Evolutionary conservation across 768 basidiomycete genomes (phyloP), one percentile per base, ranked within the genome.

Genomic region (Amanita brunnescens): DNA sequence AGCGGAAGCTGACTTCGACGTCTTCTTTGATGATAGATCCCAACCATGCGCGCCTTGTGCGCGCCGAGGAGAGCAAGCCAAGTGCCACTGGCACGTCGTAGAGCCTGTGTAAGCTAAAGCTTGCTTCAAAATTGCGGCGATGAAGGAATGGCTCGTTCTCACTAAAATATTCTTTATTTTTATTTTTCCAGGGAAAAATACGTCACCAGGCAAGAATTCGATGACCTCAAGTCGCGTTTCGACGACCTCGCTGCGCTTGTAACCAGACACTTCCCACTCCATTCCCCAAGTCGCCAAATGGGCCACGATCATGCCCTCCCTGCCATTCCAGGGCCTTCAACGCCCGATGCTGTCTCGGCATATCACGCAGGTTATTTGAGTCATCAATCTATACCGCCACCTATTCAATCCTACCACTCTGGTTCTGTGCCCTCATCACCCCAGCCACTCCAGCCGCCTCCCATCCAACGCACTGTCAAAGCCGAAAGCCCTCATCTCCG

Each of bases 41-140:
- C 85, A 88, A 58, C 89, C 89, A 45, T 92, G 89, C 66, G 80
- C 82, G 12, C 87, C 87, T 10, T 92, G 89, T 65, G 73, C 78
- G 53, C 79, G 85, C 55, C 79, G 89, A 63, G 85, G 85, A 55
- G 89, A 92, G 70, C 80, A 83, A 67, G 72, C 72, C 46, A 85
- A 83, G 63, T 91, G 89, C 62, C 82, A 85, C 60, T 92, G 89
- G 89, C 80, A 84, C 63, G 78, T 85, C 52, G 74, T 90, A 47
- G 88, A 91, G 66, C 84, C 87, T 35, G 77, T 83, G 84, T 91
- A 71, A 68, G 86, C 71, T 61, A 53, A 54, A 55, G 55, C 52
- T 64, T 56, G 44, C 47, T 51, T 30, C 45, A 39, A 43, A 32
- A 40, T 52, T 47, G 52, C 38, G 38, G 34, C 24, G 49, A 55